These are phyloP conservation scores for Dianthus caryophyllus DNA, from an alignment of 148 eudicot genomes.

Conservation along the genomic window DNA sequence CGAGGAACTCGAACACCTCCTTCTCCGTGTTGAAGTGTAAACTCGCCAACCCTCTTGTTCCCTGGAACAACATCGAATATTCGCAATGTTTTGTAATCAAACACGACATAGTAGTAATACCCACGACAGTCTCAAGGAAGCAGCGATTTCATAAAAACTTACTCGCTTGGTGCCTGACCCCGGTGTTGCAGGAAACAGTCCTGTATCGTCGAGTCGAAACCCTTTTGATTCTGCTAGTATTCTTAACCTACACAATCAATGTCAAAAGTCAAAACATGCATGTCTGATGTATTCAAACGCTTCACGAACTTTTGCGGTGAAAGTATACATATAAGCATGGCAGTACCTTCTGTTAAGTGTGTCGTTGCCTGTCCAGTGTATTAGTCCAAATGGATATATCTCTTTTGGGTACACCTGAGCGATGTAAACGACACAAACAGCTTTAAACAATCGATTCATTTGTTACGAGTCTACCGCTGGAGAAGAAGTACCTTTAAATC, in stretches of 20 bases:
- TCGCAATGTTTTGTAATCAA: not conserved
- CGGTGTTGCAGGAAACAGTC: constrained; percentile 76
- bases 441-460: not conserved
- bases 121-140: not conserved
- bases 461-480: not conserved
- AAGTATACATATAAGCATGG: too few relatives aligned
- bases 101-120: not conserved
- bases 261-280: not conserved
- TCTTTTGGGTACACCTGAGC: constrained; percentile 79
- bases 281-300: too few relatives aligned
- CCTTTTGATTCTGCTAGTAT: constrained; percentile 87
- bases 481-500: constrained; percentile 70
- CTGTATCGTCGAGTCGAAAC: constrained; percentile 80
- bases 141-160: constrained; percentile 14
- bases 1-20: constrained; percentile 86
- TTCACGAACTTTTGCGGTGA: too few relatives aligned
- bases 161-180: constrained; percentile 68
- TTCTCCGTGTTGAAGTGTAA: constrained; percentile 73
- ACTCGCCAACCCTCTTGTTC: constrained; percentile 49
- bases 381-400: constrained; percentile 82
- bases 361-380: constrained; percentile 98
- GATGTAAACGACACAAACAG: constrained; percentile 7
- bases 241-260: constrained; percentile 55
- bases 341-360: constrained; percentile 79
- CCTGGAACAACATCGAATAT: constrained; percentile 32